Evolutionary conservation across 1,284 basidiomycete genomes (phyloP).

Genomic region (Ustilago nuda): DNA sequence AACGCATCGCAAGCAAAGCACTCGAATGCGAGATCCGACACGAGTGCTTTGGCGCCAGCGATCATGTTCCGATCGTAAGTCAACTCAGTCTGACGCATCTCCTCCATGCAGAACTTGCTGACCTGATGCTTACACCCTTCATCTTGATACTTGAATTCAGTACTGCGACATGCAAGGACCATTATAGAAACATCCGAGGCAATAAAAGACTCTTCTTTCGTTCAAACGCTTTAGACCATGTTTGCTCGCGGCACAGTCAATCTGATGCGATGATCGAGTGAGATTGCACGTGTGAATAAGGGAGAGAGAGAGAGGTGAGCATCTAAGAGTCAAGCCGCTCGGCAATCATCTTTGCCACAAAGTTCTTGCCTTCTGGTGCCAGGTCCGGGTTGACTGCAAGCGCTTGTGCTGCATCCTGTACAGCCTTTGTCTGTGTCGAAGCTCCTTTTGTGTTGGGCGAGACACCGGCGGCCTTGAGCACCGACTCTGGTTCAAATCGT

Average conservation of each 20-base stretch:
- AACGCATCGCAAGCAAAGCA: slow-evolving; percentile 76
- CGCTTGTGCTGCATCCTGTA: slow-evolving; percentile 38
- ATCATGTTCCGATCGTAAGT: slow-evolving; percentile 77
- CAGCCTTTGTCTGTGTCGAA: slow-evolving; percentile 14
- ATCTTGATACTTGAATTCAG: slow-evolving; percentile 2
- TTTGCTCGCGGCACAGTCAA: background rate
- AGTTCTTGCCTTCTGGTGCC: slow-evolving; percentile 30
- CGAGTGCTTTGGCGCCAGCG: slow-evolving; percentile 86
- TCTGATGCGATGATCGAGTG: background rate
- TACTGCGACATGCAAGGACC: slow-evolving; percentile 50
- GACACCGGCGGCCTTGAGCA: slow-evolving; percentile 31
- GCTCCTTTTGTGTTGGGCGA: background rate
- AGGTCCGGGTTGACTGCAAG: slow-evolving; percentile 34
- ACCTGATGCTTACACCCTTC: background rate
- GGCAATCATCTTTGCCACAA: slow-evolving; percentile 30
- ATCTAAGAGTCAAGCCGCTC: slow-evolving; percentile 22
- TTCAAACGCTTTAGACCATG: background rate
- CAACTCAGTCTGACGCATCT: too few species aligned
- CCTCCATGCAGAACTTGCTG: background rate
- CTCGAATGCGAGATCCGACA: slow-evolving; percentile 83
- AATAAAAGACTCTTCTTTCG: background rate
- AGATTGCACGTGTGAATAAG: background rate
- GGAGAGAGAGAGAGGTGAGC: background rate
- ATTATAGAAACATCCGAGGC: slow-evolving; percentile 17
- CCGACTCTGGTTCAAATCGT: slow-evolving; percentile 11